Percentiles rank a stretch among this genome's conserved stretches.
Evolutionary conservation across 306 rosid genomes (phyloP).

Genomic region (Albizia julibrissin): DNA sequence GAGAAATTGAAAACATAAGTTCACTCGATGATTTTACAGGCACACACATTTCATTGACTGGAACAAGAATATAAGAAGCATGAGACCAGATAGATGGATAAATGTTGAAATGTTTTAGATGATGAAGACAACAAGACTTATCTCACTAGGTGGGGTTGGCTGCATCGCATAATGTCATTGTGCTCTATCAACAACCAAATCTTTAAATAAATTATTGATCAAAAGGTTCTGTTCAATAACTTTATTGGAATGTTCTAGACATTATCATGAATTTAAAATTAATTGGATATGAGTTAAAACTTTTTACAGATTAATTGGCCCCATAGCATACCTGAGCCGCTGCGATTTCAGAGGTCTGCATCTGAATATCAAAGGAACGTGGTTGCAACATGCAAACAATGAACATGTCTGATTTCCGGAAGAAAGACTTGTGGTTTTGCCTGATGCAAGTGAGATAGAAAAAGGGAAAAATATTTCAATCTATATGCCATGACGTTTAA

Average conservation of each 20-base stretch:
- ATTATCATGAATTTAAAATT: neutral
- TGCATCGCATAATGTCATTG: too few species aligned
- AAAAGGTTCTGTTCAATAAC: too few species aligned
- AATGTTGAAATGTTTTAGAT: neutral
- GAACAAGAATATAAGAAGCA: neutral
- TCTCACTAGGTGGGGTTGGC: too few species aligned
- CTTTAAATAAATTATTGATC: too few species aligned
- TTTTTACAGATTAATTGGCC: neutral
- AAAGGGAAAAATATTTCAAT: slow-evolving; percentile 12
- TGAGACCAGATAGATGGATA: neutral
- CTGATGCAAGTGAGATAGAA: slow-evolving; percentile 49
- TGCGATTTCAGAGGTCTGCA: slow-evolving; percentile 62
- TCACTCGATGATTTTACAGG: neutral
- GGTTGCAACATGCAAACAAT: slow-evolving; percentile 77
- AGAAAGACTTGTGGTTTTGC: slow-evolving; percentile 80
- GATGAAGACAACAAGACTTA: too few species aligned
- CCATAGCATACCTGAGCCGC: slow-evolving; percentile 63
- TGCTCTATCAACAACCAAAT: too few species aligned
- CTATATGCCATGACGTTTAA: neutral
- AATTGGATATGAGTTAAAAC: neutral
- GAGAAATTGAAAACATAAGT: neutral
- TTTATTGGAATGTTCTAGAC: neutral
- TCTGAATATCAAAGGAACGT: slow-evolving; percentile 54
- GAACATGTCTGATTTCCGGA: slow-evolving; percentile 68
- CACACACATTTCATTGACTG: neutral